These are phyloP conservation scores for Talaromyces stipitatus DNA, from an alignment of 495 filamentous ascomycete genomes.

Conservation along the genomic window DNA sequence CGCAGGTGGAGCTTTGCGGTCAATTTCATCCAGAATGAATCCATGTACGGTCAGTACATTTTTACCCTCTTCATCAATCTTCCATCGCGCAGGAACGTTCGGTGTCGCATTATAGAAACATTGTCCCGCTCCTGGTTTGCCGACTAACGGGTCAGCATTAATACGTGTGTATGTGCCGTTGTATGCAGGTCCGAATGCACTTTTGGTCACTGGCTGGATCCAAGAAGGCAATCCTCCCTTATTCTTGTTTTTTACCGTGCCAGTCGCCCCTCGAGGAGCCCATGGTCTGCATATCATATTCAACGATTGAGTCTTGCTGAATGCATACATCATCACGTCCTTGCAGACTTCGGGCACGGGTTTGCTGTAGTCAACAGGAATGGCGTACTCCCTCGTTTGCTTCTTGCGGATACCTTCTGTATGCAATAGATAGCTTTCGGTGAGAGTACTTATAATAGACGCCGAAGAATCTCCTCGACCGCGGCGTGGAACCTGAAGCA, in stretches of 20 bases:
- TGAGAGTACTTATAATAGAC: background rate
- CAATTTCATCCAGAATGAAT: background rate
- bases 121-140: background rate
- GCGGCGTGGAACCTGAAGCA: background rate
- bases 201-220: background rate
- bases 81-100: background rate
- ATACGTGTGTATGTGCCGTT: slow-evolving; percentile 1
- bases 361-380: slow-evolving; percentile 3
- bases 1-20: background rate
- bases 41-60: background rate
- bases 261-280: background rate
- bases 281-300: slow-evolving; percentile 6
- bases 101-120: background rate
- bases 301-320: background rate
- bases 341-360: slow-evolving; percentile 4
- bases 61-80: background rate
- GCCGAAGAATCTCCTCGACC: background rate
- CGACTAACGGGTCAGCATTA: slow-evolving; percentile 4
- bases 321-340: background rate
- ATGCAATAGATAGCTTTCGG: background rate
- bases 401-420: background rate
- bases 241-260: no score
- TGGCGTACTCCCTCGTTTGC: background rate
- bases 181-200: background rate
- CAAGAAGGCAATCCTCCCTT: background rate